Percentiles rank a stretch among this genome's conserved stretches.
Conservation (phyloP, 106 monocot genomes). For the Ottelia alismoides region DNA sequence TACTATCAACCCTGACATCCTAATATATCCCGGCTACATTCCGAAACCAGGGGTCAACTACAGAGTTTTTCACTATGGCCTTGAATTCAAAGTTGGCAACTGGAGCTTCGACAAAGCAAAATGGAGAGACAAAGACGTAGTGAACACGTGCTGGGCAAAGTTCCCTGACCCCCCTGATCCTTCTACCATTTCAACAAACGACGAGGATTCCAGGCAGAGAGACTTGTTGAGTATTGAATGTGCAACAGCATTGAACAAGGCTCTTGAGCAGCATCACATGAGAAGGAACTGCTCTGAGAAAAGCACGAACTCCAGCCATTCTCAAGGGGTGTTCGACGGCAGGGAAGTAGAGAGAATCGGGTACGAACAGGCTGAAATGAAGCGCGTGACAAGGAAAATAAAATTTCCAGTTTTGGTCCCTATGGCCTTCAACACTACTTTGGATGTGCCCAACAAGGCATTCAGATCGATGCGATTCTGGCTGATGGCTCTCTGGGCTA, state of each 20-base stretch:
- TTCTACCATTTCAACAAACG: slow-evolving; percentile 25
- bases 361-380: too few species aligned
- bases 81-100: slow-evolving; percentile 66
- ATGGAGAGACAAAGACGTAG: slow-evolving; percentile 69
- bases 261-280: slow-evolving; percentile 66
- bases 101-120: slow-evolving; percentile 99
- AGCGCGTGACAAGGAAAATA: slow-evolving; percentile 1
- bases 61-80: slow-evolving; percentile 88
- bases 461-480: slow-evolving; percentile 27
- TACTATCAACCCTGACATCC: slow-evolving; percentile 50
- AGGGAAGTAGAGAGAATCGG: background rate
- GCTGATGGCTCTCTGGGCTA: slow-evolving; percentile 68
- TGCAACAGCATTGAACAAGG: slow-evolving; percentile 52
- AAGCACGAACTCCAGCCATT: background rate
- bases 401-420: slow-evolving; percentile 3
- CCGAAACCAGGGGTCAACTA: slow-evolving; percentile 54
- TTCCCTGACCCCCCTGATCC: slow-evolving; percentile 93
- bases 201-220: slow-evolving; percentile 25
- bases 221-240: slow-evolving; percentile 93
- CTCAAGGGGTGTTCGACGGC: background rate
- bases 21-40: slow-evolving; percentile 91
- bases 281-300: slow-evolving; percentile 28
- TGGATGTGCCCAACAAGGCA: slow-evolving; percentile 7
- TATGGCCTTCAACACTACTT: background rate
- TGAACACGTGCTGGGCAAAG: slow-evolving; percentile 87